Evolutionary conservation across 805 yeast genomes (phyloP).

Genomic region (Pichia californica): DNA sequence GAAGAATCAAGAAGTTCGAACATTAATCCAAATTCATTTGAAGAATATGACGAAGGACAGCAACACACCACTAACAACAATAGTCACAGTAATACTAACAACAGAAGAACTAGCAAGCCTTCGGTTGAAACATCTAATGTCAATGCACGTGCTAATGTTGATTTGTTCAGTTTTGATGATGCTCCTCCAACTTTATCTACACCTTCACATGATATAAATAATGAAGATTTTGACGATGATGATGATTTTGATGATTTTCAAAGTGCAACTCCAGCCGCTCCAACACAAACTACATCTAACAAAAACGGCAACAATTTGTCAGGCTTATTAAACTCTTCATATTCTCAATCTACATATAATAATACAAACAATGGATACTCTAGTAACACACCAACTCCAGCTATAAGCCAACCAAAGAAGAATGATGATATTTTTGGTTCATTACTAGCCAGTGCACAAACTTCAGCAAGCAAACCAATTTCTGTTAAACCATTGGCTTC

Average conservation of each 20-base stretch:
- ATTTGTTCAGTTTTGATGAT: constrained; percentile 43
- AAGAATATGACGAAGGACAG: constrained; percentile 48
- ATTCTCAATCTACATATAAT: constrained; percentile 16
- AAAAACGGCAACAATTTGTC: background rate
- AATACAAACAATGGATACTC: background rate
- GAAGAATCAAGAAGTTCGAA: constrained; percentile 47
- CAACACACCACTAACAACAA: constrained; percentile 19
- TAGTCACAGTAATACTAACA: too few species aligned
- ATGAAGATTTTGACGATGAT: constrained; percentile 28
- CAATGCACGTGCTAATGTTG: constrained; percentile 38
- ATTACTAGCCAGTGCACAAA: constrained; percentile 51
- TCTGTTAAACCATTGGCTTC: background rate
- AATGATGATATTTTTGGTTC: constrained; percentile 65
- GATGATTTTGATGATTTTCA: constrained; percentile 80
- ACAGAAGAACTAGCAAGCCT: constrained; percentile 25
- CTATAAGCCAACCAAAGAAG: constrained; percentile 34
- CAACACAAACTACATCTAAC: constrained; percentile 14
- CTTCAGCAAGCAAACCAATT: constrained; percentile 32
- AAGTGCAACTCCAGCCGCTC: constrained; percentile 34
- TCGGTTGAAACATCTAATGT: constrained; percentile 35
- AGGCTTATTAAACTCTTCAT: constrained; percentile 27
- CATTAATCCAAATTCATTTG: constrained; percentile 37
- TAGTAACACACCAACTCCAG: constrained; percentile 21
- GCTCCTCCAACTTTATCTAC: constrained; percentile 16
- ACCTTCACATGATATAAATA: constrained; percentile 13